Evolutionary conservation across 768 basidiomycete genomes (phyloP), one percentile per base, ranked within the genome.

Genomic region (Galerina marginata): DNA sequence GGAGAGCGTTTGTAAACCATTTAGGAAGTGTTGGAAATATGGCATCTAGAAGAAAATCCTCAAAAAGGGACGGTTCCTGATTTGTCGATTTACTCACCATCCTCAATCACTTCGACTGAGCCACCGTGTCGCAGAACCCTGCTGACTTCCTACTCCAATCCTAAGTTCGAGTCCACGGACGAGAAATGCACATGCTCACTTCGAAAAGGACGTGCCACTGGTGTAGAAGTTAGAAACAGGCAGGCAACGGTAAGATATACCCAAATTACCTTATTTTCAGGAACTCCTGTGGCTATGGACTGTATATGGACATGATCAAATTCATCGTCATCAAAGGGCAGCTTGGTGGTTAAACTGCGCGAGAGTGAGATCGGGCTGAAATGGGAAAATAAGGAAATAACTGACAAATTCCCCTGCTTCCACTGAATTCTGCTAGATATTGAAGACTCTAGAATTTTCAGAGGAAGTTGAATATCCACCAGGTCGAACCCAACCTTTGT

Each of bases 281-380:
- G 90, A 33, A 92, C 84, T 14, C 84, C 90, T 66, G 80, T 80
- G 0, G 89, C 84, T 59, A 92, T 83, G 51, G 78, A 76, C 60
- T 84, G 80, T 52, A 92, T 83, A 65, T 89, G 92, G n/a, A 93
- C 85, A 70, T 90, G 85, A 71, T 93, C 91, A 61, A 93, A 93
- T 65, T 89, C 86, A 60, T 92, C 90, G 56, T 92, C 91, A 14
- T 92, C 90, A 68, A 92, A 93, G 0, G 91, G 91, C 16, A 93
- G 78, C 65, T 81, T 89, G 10, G 85, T 90, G 48, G 90, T 90
- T 65, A 93, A 73, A 71, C 91, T 92, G 62, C 12, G 54, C 12
- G 54, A 54, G 14, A 62, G 15, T 20, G n/a, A 55, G 46, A 40
- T 36, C 5, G 16, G 47, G n/a, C 38, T 33, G 55, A 45, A 29